phyloP scores from a whole-genome alignment of 768 basidiomycete species.

The Russula virescens region DNA sequence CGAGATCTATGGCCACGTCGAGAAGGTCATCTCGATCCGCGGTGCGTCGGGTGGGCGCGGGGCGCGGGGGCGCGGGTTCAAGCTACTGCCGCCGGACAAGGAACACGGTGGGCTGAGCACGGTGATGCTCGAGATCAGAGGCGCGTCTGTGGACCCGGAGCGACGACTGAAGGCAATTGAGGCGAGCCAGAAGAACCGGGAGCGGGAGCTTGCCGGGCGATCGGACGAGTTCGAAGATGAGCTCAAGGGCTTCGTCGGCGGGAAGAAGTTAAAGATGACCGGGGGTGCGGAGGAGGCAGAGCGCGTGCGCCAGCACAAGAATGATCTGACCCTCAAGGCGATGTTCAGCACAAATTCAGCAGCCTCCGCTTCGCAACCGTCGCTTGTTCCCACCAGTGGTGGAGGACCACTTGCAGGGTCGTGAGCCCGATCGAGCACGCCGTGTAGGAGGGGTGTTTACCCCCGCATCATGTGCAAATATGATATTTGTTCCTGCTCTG shows the following conservation, averaged over 20 bases:
- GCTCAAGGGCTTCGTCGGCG: constrained; percentile 76
- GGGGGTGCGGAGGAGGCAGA: constrained; percentile 92
- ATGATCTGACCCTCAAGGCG: constrained; percentile 79
- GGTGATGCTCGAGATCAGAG: constrained; percentile 88
- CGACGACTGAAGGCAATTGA: constrained; percentile 89
- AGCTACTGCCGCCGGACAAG: constrained; percentile 59
- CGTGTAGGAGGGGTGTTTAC: too few species aligned
- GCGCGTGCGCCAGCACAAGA: constrained; percentile 76
- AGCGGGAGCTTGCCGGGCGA: constrained; percentile 64
- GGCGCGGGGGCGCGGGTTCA: constrained; percentile 41
- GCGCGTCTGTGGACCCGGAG: constrained; percentile 75
- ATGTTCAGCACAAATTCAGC: constrained; percentile 56
- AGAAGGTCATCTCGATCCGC: constrained; percentile 76
- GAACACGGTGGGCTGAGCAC: constrained; percentile 61
- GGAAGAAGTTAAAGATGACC: constrained; percentile 90
- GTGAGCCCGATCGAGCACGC: too few species aligned
- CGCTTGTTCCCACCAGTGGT: too few species aligned
- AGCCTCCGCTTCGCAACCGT: too few species aligned
- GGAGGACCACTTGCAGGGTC: too few species aligned
- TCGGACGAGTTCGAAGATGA: constrained; percentile 85
- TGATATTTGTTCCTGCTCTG: too few species aligned
- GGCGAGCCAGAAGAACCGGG: constrained; percentile 72
- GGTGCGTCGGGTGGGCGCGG: constrained; percentile 40
- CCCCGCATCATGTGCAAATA: too few species aligned
- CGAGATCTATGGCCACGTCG: constrained; percentile 85